Base-by-base conservation (phyloP, 2,329 filamentous ascomycete species). In the Apiospora phragmitis region DNA sequence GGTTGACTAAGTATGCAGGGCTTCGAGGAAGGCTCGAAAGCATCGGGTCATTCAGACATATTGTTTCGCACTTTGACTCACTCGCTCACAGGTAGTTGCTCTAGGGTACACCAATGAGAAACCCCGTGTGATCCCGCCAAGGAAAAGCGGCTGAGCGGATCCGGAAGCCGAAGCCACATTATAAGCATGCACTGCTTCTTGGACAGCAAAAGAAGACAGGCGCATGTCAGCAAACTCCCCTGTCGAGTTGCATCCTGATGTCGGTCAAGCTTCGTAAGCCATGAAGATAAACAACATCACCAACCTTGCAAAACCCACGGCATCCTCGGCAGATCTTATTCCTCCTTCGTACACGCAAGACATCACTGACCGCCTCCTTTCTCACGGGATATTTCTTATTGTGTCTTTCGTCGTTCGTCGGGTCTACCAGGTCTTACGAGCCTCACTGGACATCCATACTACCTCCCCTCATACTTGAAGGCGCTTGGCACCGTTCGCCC, bases 91-190 rank as follows among this genome's bases (percentile, higher is more conserved):
- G 55, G 55, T 62, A 62, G 21, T 38, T 62, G 55, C n/a, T 38
- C 38, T 35, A 62, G 14, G 55, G 38, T 62, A 62, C 21, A 8
- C 55, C 55, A 62, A 62, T 62, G 32, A 35, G 55, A 24, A n/a
- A 38, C n/a, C 32, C 55, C 29, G 21, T n/a, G 55, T 38, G 32
- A 38, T 62, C 29, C 38, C 55, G 55, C 55, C 55, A 62, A 62
- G 55, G 35, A 38, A 62, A n/a, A 38, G 55, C 55, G 55, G 55
- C 55, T 62, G 55, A 62, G 55, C 55, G 32, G 55, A 62, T n/a
- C 18, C 55, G 32, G 55, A 35, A 38, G 16, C 55, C 55, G 32
- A 62, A 38, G 32, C 55, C 55, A 62, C 51, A 59, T 1, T 21
- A 62, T 62, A 62, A n/a, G 32, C 51, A 59, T 35, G 51, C 51